Base-by-base conservation (phyloP, 208 protist species). In the Trypanosoma platydactyli region DNA sequence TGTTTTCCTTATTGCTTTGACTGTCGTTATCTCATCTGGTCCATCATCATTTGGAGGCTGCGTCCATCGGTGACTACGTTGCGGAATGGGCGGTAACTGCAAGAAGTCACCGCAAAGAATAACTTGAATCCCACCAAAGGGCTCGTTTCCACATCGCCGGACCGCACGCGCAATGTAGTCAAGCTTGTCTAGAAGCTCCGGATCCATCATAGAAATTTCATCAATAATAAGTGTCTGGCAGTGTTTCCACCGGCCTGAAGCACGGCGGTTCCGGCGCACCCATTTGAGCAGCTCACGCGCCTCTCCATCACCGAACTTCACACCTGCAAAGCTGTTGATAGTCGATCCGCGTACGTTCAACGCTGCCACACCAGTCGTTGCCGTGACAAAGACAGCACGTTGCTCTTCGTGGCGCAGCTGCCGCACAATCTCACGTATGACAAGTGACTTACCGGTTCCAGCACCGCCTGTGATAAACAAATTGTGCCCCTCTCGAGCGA, bases 81-180 rank as follows among this genome's bases (percentile, higher is more conserved):
- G 22, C 46, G 53, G 68, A 58, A 85, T 79, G 13, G 82, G 82
- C 30, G 82, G 78, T 30, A 94, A 71, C 64, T 94, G 85, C 42
- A 92, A 65, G 65, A 94, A 94, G 59, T 94, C 89, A 6, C 89
- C 89, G 61, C 81, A 89, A 15, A 91, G 49, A 72, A 94, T 82
- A 4, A 92, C 53, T 61, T 92, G 89, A 49, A 94, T 85, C 12
- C 89, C 89, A 40, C 89, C 89, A 65, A 94, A 92, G 25, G 79
- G 64, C 16, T 56, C 20, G 24, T 69, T 73, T 3, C 46, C 52
- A 25, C 55, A 16, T 59, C 71, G 71, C 20, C 84, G 82, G 22
- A 91, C 69, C 5, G 24, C 40, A 18, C 61, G 71, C 27, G 78
- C 83, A 44, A 83, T 69, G 42, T 64, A 46, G 52, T 90, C 71